A percentile compares a stretch with the other conserved stretches of the same genome.
These are phyloP conservation scores for Micromonas commoda DNA, from an alignment of 139 green algal genomes.

Conservation along the genomic window DNA sequence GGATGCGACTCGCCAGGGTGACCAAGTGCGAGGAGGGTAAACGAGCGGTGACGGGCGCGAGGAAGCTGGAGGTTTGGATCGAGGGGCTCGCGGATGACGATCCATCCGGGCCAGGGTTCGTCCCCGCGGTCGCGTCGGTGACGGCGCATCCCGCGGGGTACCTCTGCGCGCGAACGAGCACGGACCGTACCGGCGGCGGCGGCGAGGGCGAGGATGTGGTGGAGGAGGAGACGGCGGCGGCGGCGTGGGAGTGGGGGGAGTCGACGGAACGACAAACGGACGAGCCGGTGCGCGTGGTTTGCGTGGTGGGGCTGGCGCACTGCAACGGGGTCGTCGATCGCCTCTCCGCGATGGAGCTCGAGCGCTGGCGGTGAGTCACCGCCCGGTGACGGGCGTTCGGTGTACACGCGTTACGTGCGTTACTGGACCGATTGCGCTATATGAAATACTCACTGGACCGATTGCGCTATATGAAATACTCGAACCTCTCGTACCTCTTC, in stretches of 20 bases:
- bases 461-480: too few species aligned
- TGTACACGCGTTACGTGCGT: too few species aligned
- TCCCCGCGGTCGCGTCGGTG: too few species aligned
- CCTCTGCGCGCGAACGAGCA: background rate
- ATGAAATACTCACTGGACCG: too few species aligned
- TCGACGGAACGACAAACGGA: too few species aligned
- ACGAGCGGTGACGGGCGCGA: conserved; percentile 7
- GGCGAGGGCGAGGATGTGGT: background rate
- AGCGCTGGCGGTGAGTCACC: too few species aligned
- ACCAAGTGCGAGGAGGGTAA: background rate
- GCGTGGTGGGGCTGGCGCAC: conserved; percentile 19
- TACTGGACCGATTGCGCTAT: too few species aligned
- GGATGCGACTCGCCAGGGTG: background rate
- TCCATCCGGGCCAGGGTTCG: too few species aligned
- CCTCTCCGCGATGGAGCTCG: background rate
- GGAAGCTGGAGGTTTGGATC: conserved; percentile 22
- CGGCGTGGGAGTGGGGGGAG: background rate
- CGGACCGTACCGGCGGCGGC: background rate
- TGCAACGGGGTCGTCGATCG: conserved; percentile 14
- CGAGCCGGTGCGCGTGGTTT: background rate
- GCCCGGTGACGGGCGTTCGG: too few species aligned
- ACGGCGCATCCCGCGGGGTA: conserved; percentile 13
- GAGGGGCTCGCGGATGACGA: conserved; percentile 5
- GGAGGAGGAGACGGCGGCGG: background rate
- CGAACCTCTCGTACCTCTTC: too few species aligned